A percentile compares a stretch with the other conserved stretches of the same genome.
Evolutionary conservation across 176 grass and related monocot genomes (phyloP).

Genomic region (Avena atlantica): DNA sequence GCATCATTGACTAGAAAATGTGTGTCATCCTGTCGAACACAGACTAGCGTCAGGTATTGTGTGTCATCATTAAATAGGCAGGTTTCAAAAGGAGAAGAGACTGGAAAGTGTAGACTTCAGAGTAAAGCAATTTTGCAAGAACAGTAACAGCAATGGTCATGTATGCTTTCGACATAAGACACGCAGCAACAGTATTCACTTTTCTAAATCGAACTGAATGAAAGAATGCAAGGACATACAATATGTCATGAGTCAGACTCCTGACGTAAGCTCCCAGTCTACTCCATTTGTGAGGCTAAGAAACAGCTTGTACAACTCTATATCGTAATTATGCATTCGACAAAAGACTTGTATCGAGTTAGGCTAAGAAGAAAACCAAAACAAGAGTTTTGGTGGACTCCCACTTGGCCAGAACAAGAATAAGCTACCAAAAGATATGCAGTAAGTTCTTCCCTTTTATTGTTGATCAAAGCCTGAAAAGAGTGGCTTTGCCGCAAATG

Average conservation of each 20-base stretch:
- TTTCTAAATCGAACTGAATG: constrained; percentile 25
- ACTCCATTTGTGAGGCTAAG: constrained; percentile 4
- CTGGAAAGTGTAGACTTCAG: constrained; percentile 17
- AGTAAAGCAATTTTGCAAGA: constrained; percentile 17
- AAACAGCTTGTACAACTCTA: constrained; percentile 25
- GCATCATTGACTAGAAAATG: constrained; percentile 56
- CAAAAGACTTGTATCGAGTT: neutral
- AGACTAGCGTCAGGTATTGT: constrained; percentile 21
- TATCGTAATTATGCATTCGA: constrained; percentile 21
- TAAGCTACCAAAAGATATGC: constrained; percentile 26
- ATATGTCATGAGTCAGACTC: constrained; percentile 12
- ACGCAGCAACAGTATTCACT: neutral
- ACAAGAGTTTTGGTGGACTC: constrained; percentile 24
- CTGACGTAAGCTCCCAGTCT: neutral
- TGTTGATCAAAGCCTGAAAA: neutral
- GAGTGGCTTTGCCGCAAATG: neutral
- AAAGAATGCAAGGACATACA: constrained; percentile 19
- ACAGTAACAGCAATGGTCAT: constrained; percentile 22
- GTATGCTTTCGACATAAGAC: constrained; percentile 11
- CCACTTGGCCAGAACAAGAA: constrained; percentile 11
- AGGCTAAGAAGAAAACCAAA: constrained; percentile 44
- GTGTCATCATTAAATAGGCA: neutral
- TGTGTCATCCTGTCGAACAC: constrained; percentile 48
- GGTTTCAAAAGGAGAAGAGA: constrained; percentile 14
- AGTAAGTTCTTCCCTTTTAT: neutral